Conservation (phyloP, 192 early-diverging fungal species). For the Haplosporangium gracile region DNA sequence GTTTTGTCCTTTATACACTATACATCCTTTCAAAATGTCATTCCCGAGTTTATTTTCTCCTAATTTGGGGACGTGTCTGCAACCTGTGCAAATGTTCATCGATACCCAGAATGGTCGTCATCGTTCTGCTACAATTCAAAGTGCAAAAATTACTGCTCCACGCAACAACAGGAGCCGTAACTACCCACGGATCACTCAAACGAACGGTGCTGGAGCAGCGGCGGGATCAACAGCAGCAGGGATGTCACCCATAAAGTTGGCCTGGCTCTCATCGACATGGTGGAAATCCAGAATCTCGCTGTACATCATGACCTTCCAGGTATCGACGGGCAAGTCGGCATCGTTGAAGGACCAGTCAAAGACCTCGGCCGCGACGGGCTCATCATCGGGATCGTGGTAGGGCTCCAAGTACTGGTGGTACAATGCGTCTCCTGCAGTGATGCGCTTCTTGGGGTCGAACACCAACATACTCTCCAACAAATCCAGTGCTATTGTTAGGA, state of each 20-base stretch:
- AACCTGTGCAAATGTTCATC: too few species aligned
- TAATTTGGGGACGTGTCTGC: too few species aligned
- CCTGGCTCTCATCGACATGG: constrained; percentile 39
- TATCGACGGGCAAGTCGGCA: constrained; percentile 86
- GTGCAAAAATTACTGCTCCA: too few species aligned
- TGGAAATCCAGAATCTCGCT: constrained; percentile 78
- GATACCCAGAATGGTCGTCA: too few species aligned
- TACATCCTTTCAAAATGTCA: too few species aligned
- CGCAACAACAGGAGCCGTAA: too few species aligned
- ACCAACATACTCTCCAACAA: constrained; percentile 93
- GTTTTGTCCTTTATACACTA: too few species aligned
- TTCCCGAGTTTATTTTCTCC: too few species aligned
- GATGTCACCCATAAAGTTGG: constrained; percentile 26
- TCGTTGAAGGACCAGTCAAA: constrained; percentile 99
- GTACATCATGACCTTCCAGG: constrained; percentile 94
- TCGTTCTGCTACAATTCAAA: too few species aligned
- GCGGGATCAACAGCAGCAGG: background rate
- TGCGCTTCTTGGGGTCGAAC: constrained; percentile 93
- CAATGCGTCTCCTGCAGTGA: constrained; percentile 90
- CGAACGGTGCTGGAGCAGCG: too few species aligned
- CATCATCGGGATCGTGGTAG: constrained; percentile 92
- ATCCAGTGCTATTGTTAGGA: constrained; percentile 72
- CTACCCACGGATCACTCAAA: too few species aligned
- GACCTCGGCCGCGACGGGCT: constrained; percentile 80
- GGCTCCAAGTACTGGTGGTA: constrained; percentile 91